Evolutionary conservation across 495 filamentous ascomycete genomes (phyloP), one percentile per base, ranked within the genome.

Genomic region (Podospora comata): DNA sequence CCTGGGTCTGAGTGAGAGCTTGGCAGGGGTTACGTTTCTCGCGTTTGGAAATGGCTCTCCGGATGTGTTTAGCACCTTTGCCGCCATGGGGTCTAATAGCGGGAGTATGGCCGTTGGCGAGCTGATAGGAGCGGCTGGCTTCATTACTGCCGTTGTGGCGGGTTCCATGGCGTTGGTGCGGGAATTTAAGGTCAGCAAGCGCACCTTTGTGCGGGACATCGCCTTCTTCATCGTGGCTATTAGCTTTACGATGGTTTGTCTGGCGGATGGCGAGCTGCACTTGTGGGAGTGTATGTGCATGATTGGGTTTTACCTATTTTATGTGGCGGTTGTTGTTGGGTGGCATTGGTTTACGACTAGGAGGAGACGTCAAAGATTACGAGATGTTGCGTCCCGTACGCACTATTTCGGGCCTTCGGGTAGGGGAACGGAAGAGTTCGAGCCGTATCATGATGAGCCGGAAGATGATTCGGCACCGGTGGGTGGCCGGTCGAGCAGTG

Each of bases 31-130:
- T 19, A 99, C 96, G 1, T 96, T 99, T 72, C 83, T 98, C 62
- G 96, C 96, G 4, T 95, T 99, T 78, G 96, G 96, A 64, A 99
- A 99, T 80, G 96, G 96, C n/a, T 97, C 94, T 70, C 96, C 96
- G 0, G 96, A 99, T 78, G 94, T 99, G 19, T 99, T 99, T 78
- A 96, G 92, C 54, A 99, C 96, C 3, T 97, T 98, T 75, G 96
- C 94, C 32, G 96, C 96, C 67, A 98, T 99, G 94, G 89, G 89
- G 75, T 95, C 94, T 28, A 91, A 98, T 72, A 96, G 93, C 73
- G 96, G 93, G 3, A 97, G 94, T 78, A 84, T 99, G 79, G 96
- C 96, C 1, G 88, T 98, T 68, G 96, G 96, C 34, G 96, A 99
- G 79, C 83, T 99, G 62, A 92, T 99, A 32, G 96, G 96, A 19